Conservation (phyloP, 2,329 filamentous ascomycete species). For the Zalaria obscura region DNA sequence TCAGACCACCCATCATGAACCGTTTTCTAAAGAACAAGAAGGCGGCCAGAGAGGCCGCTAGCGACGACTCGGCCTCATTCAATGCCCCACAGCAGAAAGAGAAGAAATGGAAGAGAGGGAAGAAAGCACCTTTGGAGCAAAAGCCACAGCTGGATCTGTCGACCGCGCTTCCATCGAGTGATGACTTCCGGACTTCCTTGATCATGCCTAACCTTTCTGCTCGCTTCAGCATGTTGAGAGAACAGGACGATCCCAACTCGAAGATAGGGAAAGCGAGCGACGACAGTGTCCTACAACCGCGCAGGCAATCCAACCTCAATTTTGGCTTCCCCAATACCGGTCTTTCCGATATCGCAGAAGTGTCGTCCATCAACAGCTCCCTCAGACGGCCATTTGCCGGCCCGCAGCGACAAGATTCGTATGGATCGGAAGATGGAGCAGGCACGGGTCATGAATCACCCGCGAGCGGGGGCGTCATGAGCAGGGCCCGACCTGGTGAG, state of each 20-base stretch:
- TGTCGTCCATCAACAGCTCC: constrained; percentile 60
- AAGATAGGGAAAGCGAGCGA: constrained; percentile 89
- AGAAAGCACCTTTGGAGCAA: constrained; percentile 33
- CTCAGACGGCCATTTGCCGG: constrained; percentile 45
- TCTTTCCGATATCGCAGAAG: constrained; percentile 79
- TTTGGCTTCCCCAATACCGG: constrained; percentile 47
- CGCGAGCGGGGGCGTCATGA: constrained; percentile 62
- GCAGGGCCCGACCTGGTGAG: constrained; percentile 64
- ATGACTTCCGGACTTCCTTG: constrained; percentile 90
- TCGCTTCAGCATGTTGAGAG: constrained; percentile 89
- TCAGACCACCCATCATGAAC: constrained; percentile 44
- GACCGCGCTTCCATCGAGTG: constrained; percentile 59
- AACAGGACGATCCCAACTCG: constrained; percentile 83
- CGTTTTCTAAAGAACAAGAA: constrained; percentile 63
- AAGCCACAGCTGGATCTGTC: constrained; percentile 60
- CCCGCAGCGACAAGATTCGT: constrained; percentile 47
- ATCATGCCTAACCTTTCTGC: constrained; percentile 91
- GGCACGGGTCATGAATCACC: constrained; percentile 51
- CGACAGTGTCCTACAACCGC: constrained; percentile 78
- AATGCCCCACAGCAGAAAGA: constrained; percentile 4
- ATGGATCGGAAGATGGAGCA: constrained; percentile 44
- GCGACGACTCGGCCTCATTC: constrained; percentile 1
- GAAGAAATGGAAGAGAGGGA: constrained; percentile 32
- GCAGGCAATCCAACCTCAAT: constrained; percentile 65
- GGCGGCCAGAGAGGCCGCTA: constrained; percentile 40